Evolutionary conservation across 257 asterid genomes (phyloP), one percentile per base, ranked within the genome.

Genomic region (Rehmannia glutinosa): DNA sequence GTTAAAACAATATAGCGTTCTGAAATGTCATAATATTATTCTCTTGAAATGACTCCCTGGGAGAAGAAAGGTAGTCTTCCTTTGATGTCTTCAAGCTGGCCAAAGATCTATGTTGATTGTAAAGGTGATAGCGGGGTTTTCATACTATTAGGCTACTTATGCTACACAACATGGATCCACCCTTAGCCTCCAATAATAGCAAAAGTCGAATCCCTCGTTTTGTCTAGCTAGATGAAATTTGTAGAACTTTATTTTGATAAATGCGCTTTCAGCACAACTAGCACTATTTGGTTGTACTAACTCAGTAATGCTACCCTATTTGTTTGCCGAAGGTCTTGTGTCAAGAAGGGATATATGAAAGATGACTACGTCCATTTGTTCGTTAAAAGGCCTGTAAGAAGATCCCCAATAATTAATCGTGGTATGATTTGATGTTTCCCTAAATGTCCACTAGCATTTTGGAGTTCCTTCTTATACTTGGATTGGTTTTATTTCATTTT

Each of bases 331-430:
- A 93, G 99, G 94, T 88, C 97, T 24, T 91, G 97, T 59, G 89
- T 91, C 63, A 85, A 85, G 55, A 91, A 91, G 66, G 96, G 95
- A 60, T 91, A 86, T 76, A 91, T 88, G 87, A 91, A 77, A 72
- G 97, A 91, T 64, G 96, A 89, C 54, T 88, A 88, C 53, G 72
- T 91, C 54, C 86, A 85, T 77, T 72, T 47, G 54, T 47, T 47
- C 27, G 54, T 47, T 19, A 47, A 47, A 79, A 87, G 94, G 75
- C 96, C 94, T 12, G 81, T 91, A 58, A 89, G 93, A 74, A 81
- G 99, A 81, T 82, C 99, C 78, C 99, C 99, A 0, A 91, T 91
- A 46, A 94, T 91, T 71, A 91, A 94, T 56, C 95, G 97, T 67
- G 99, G 97, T 94, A 81, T 54, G 73, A 7, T 59, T 73, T 45